These are phyloP conservation scores for Taphrina flavorubra DNA, from an alignment of 1,139 yeast genomes.

Conservation along the genomic window DNA sequence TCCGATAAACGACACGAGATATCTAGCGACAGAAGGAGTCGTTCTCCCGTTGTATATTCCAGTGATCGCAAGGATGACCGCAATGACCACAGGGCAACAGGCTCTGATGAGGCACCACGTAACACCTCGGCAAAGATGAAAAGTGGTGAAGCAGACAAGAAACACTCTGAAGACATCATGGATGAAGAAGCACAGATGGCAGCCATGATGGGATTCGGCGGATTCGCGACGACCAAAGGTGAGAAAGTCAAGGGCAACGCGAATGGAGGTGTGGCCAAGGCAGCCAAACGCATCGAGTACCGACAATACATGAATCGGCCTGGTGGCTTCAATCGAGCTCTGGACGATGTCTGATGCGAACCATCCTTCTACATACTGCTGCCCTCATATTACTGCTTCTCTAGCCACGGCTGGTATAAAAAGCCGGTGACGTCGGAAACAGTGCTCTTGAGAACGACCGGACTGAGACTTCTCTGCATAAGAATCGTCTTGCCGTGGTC, in stretches of 20 bases:
- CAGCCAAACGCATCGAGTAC: conserved; percentile 56
- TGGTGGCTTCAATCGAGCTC: conserved; percentile 46
- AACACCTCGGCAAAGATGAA: background rate
- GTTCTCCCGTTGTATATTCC: background rate
- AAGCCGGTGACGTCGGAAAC: too few relatives aligned
- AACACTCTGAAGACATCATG: conserved; percentile 11
- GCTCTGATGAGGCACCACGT: background rate
- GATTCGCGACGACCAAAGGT: conserved; percentile 66
- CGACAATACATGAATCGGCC: conserved; percentile 64
- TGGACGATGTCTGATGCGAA: conserved; percentile 22
- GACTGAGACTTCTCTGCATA: too few relatives aligned
- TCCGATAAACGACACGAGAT: background rate
- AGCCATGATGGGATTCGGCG: conserved; percentile 68
- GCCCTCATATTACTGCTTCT: too few relatives aligned
- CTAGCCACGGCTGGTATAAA: too few relatives aligned
- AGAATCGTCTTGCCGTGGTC: too few relatives aligned
- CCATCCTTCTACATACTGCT: too few relatives aligned
- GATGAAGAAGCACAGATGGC: conserved; percentile 48
- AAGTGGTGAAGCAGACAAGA: background rate
- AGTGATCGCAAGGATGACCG: background rate
- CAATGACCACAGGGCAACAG: background rate
- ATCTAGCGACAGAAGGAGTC: background rate
- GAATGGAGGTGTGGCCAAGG: conserved; percentile 58
- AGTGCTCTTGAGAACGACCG: too few relatives aligned
- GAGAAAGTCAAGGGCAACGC: conserved; percentile 60